phyloP scores from a whole-genome alignment of 352 stramenopile genomes.

The Phytophthora hibernalis region DNA sequence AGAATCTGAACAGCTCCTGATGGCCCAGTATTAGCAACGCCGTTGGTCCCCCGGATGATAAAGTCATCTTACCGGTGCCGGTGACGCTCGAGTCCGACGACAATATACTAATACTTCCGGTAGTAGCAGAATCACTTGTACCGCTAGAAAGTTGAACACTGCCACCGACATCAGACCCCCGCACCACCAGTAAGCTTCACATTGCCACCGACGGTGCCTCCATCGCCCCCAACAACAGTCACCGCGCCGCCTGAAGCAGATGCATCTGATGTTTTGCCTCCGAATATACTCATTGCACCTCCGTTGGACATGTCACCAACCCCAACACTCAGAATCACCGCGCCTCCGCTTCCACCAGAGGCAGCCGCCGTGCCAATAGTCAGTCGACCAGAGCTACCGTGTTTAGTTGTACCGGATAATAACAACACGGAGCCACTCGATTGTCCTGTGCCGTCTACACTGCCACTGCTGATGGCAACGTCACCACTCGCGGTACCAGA shows the following conservation, averaged over 20 bases:
- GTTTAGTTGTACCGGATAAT: constrained; percentile 22
- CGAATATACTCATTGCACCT: constrained; percentile 23
- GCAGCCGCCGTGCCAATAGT: constrained; percentile 22
- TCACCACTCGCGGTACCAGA: constrained; percentile 31
- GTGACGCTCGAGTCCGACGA: constrained; percentile 10
- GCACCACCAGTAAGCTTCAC: constrained; percentile 27
- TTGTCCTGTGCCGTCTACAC: constrained; percentile 15
- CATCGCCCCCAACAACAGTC: constrained; percentile 16
- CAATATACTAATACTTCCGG: constrained; percentile 6
- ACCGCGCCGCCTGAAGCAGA: constrained; percentile 15
- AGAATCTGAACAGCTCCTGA: constrained; percentile 18
- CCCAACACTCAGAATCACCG: constrained; percentile 33
- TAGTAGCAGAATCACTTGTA: constrained; percentile 5
- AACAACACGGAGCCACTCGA: constrained; percentile 32
- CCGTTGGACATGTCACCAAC: constrained; percentile 23
- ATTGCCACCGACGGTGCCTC: constrained; percentile 31
- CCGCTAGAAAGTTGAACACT: constrained; percentile 36
- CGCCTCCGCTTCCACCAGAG: constrained; percentile 25
- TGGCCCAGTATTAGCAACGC: constrained; percentile 7
- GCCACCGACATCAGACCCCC: constrained; percentile 25
- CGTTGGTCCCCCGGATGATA: constrained; percentile 16
- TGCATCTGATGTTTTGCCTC: constrained; percentile 16
- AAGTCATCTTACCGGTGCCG: constrained; percentile 14
- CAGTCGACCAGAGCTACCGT: constrained; percentile 32
- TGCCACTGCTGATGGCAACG: constrained; percentile 23